Evolutionary conservation across 768 basidiomycete genomes (phyloP).

Genomic region (Suillus hirtellus): DNA sequence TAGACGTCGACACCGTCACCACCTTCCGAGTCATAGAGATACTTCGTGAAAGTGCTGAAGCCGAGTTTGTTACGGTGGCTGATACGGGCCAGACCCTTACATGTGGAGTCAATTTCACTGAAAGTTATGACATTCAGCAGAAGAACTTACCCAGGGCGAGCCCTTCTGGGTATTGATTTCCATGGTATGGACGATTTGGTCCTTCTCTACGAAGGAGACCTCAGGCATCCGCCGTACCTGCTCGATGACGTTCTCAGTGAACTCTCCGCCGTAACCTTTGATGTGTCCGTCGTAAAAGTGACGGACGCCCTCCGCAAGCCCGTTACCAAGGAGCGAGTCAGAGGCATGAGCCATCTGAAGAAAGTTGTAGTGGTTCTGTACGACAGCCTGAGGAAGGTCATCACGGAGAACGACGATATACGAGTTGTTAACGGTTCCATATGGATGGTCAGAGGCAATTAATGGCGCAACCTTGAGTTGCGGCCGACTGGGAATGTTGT

Average conservation of each 20-base stretch:
- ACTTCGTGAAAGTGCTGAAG: slow-evolving; percentile 83
- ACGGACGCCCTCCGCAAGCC: slow-evolving; percentile 50
- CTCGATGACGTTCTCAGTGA: slow-evolving; percentile 68
- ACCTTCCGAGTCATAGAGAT: slow-evolving; percentile 67
- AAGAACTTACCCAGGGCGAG: slow-evolving; percentile 81
- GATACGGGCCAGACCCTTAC: slow-evolving; percentile 90
- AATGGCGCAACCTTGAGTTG: slow-evolving; percentile 63
- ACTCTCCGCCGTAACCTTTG: slow-evolving; percentile 81
- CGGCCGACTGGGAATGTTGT: slow-evolving; percentile 38
- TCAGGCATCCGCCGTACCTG: slow-evolving; percentile 82
- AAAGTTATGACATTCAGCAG: not conserved
- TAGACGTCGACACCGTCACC: slow-evolving; percentile 95
- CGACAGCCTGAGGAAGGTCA: slow-evolving; percentile 52
- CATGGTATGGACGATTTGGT: slow-evolving; percentile 86
- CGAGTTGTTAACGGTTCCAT: slow-evolving; percentile 82
- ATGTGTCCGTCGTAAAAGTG: slow-evolving; percentile 79
- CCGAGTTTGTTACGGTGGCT: slow-evolving; percentile 79
- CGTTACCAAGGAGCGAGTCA: slow-evolving; percentile 50
- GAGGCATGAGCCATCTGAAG: slow-evolving; percentile 61
- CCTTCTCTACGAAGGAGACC: slow-evolving; percentile 89
- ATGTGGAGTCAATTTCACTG: slow-evolving; percentile 16
- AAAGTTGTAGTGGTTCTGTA: slow-evolving; percentile 80
- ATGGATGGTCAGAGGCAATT: slow-evolving; percentile 56
- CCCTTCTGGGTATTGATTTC: slow-evolving; percentile 47
- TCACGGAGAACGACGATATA: slow-evolving; percentile 92